phyloP scores from a whole-genome alignment of 345 rosid species.

The Cardamine resedifolia region DNA sequence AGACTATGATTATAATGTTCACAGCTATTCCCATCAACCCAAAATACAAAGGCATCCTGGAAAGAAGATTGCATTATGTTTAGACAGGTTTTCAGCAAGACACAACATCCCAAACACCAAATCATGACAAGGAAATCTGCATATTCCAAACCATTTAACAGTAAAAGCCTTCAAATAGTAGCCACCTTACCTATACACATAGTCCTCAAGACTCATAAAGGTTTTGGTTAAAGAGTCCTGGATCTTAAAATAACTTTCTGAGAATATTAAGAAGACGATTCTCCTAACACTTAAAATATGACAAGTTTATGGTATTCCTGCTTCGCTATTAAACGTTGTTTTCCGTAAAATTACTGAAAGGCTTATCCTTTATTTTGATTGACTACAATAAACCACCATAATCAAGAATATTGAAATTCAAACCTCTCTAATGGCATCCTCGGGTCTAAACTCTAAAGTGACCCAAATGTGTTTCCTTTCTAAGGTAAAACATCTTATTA shows the following conservation, averaged over 20 bases:
- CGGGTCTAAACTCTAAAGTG: not conserved
- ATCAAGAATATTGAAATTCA: not conserved
- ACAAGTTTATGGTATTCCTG: not conserved
- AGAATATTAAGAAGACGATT: not conserved
- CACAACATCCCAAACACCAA: conserved; percentile 7
- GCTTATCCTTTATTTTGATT: not conserved
- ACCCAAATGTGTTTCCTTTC: not conserved
- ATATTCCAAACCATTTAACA: not conserved
- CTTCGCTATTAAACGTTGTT: not conserved
- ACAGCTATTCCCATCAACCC: conserved; percentile 71
- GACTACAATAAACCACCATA: not conserved
- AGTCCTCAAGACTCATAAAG: not conserved
- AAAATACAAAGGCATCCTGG: conserved; percentile 81
- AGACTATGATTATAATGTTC: conserved; percentile 68
- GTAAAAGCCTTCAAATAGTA: conserved; percentile 1
- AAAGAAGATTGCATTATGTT: conserved; percentile 1
- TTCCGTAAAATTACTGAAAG: not conserved
- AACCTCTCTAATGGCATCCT: not conserved
- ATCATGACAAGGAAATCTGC: not conserved
- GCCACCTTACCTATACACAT: not conserved
- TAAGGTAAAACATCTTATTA: not conserved
- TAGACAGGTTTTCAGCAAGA: not conserved
- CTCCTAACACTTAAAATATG: not conserved
- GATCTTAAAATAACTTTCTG: not conserved
- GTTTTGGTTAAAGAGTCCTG: not conserved